Percentiles rank a stretch among this genome's conserved stretches.
Conservation (phyloP, 2,329 filamentous ascomycete genomes). For the Pseudofabraea citricarpa region DNA sequence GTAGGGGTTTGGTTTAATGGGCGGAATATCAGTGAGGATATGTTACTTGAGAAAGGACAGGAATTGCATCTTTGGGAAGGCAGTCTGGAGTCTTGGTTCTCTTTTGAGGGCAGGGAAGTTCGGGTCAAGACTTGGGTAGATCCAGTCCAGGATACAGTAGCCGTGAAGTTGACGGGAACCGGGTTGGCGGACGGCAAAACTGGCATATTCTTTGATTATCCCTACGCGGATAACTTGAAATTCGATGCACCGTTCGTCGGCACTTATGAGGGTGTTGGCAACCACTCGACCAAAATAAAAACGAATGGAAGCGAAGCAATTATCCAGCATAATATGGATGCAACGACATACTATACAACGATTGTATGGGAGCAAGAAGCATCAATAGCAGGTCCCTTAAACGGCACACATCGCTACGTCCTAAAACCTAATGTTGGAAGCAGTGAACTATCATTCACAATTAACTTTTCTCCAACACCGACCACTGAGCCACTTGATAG, state of each 20-base stretch:
- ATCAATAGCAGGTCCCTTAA: constrained; percentile 9
- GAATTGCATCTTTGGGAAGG: constrained; percentile 34
- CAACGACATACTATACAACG: constrained; percentile 32
- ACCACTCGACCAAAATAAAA: constrained; percentile 31
- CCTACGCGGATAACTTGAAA: constrained; percentile 37
- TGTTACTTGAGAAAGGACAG: constrained; percentile 29
- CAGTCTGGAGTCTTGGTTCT: constrained; percentile 34
- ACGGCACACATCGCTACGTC: constrained; percentile 17
- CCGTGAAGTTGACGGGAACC: constrained; percentile 31
- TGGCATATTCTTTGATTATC: constrained; percentile 36
- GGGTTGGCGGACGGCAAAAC: constrained; percentile 30
- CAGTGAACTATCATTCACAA: constrained; percentile 8
- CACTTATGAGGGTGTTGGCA: constrained; percentile 23
- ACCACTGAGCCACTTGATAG: neutral
- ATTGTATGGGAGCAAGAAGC: constrained; percentile 16
- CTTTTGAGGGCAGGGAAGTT: constrained; percentile 25
- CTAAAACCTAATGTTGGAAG: constrained; percentile 5
- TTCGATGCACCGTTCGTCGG: constrained; percentile 38
- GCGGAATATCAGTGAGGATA: constrained; percentile 23
- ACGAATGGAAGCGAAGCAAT: constrained; percentile 18
- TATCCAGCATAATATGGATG: constrained; percentile 33
- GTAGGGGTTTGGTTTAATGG: constrained; percentile 34
- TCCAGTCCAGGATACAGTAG: constrained; percentile 33
- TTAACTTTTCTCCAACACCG: constrained; percentile 12
- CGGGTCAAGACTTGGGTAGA: constrained; percentile 33